Evolutionary conservation across 176 grass and related monocot species (phyloP).

Genomic region (Cymbopogon citratus): DNA sequence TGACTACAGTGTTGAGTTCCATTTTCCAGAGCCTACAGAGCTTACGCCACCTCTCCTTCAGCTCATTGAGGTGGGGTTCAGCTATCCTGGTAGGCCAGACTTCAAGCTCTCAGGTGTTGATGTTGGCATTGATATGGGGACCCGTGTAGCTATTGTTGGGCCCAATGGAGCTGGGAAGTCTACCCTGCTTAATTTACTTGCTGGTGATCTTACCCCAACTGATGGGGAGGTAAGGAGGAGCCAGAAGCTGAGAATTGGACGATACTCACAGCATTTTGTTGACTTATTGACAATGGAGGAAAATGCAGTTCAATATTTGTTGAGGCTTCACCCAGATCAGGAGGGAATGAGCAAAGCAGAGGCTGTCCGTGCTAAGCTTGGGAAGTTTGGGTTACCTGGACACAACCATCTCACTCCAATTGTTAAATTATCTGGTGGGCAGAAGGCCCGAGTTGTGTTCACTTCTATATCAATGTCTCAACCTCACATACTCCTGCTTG

Average conservation of each 20-base stretch:
- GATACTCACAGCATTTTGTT: constrained; percentile 97
- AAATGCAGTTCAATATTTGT: constrained; percentile 87
- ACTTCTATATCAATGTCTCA: constrained; percentile 97
- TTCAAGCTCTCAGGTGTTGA: constrained; percentile 85
- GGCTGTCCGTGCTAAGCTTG: constrained; percentile 85
- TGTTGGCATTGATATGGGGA: constrained; percentile 98
- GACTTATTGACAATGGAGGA: constrained; percentile 96
- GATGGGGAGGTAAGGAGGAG: constrained; percentile 82
- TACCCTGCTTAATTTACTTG: constrained; percentile 92
- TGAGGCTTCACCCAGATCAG: constrained; percentile 88
- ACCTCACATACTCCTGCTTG: constrained; percentile 87
- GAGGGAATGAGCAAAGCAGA: constrained; percentile 93
- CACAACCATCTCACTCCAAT: constrained; percentile 98
- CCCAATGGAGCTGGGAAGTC: constrained; percentile 97
- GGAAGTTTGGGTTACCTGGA: constrained; percentile 91
- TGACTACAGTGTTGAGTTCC: constrained; percentile 92
- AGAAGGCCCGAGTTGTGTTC: constrained; percentile 90
- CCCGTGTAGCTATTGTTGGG: constrained; percentile 88
- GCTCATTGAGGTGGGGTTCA: constrained; percentile 82
- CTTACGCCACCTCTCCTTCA: constrained; percentile 91
- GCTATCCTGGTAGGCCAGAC: constrained; percentile 71
- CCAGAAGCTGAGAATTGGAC: constrained; percentile 85
- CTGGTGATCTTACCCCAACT: constrained; percentile 72
- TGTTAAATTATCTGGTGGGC: constrained; percentile 87
- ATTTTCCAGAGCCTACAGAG: constrained; percentile 94